Base-by-base conservation (phyloP, 148 eudicot genomes). In the Fallopia convolvulus region DNA sequence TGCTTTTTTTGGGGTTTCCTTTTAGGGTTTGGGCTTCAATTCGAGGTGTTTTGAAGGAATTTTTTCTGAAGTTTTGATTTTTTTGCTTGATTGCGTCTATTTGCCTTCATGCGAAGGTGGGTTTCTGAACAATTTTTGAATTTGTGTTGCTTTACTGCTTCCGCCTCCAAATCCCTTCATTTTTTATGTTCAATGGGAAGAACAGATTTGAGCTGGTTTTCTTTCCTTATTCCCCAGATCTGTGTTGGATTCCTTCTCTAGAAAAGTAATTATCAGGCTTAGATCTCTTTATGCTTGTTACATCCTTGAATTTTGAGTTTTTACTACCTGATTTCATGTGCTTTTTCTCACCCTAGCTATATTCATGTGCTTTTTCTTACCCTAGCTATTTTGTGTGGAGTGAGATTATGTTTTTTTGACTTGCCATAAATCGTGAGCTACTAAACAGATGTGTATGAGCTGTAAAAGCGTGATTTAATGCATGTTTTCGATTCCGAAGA, bases 21-120 rank as follows among this genome's bases (percentile, higher is more conserved):
- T 68, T 68, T 68, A 33, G 72, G 44, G 72, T 68, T 68, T 68
- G 14, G n/a, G 72, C 20, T 33, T 39, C 72, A 68, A 68, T 68
- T 32, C 8, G 72, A 68, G 8, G 13, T 68, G 72, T 6, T 15
- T 55, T 68, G 42, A 12, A 68, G n/a, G 21, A 39, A 15, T 33
- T 68, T 15, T 7, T 6, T 8, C 46, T 42, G 39, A 39, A 68
- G 9, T 13, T 2, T 46, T 39, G 44, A 68, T 36, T 5, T 68
- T 68, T 68, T 36, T 36, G 72, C 46, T 39, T 68, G 72, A 33
- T 68, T 68, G 42, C 10, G 44, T 17, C 15, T 68, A 36, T 36
- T 68, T 15, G 72, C 1, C 14, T 30, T 63, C 70, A 11, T 12
- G 40, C 8, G 40, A 21, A 68, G 46, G 41, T 65, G 41, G 41